phyloP scores from a whole-genome alignment of 2,329 filamentous ascomycete genomes.

The Clarireedia sp. region DNA sequence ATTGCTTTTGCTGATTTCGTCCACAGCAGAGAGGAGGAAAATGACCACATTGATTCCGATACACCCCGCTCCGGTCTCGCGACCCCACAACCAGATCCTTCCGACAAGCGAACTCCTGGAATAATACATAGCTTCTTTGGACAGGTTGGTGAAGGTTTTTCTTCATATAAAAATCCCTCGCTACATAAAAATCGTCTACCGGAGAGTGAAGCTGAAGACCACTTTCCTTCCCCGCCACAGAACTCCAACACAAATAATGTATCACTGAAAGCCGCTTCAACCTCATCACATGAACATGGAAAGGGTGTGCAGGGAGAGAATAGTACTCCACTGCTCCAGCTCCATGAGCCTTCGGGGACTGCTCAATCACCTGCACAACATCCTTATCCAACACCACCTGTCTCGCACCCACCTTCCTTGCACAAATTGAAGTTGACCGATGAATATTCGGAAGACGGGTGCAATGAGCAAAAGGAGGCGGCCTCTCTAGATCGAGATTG shows the following conservation, averaged over 20 bases:
- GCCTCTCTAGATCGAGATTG: constrained; percentile 34
- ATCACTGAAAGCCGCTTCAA: constrained; percentile 22
- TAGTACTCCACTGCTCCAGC: constrained; percentile 17
- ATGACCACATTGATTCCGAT: constrained; percentile 73
- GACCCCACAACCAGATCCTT: constrained; percentile 86
- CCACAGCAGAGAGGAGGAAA: constrained; percentile 49
- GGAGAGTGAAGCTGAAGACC: constrained; percentile 17
- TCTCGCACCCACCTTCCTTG: constrained; percentile 40
- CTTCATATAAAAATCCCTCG: constrained; percentile 31
- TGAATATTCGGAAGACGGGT: constrained; percentile 32
- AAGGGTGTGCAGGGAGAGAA: constrained; percentile 19
- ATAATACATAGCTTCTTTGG: constrained; percentile 95
- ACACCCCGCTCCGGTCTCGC: constrained; percentile 85
- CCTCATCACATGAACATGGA: constrained; percentile 21
- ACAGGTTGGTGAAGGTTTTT: constrained; percentile 93
- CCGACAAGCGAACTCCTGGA: constrained; percentile 89
- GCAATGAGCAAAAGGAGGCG: constrained; percentile 30
- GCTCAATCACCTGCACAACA: constrained; percentile 24
- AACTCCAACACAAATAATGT: constrained; percentile 19
- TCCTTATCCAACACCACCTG: constrained; percentile 51
- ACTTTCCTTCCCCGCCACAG: constrained; percentile 16
- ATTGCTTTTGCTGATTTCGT: constrained; percentile 25
- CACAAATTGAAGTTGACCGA: constrained; percentile 37
- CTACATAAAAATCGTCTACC: constrained; percentile 26
- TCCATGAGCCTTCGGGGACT: constrained; percentile 20